Evolutionary conservation across 345 rosid species (phyloP).

Genomic region (Salix purpurea): DNA sequence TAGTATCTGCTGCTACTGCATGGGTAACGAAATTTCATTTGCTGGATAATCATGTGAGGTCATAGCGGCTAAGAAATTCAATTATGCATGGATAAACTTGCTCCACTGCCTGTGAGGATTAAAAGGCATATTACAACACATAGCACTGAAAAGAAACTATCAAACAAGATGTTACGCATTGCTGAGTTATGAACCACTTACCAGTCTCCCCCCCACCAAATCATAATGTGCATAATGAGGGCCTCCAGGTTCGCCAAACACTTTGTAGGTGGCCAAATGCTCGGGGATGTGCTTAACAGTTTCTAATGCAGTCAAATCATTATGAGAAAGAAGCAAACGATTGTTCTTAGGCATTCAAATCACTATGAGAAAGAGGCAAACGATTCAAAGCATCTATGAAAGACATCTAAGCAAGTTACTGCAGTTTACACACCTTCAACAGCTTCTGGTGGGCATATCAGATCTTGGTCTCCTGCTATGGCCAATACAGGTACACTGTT

Average conservation of each 20-base stretch:
- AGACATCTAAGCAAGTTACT: background rate
- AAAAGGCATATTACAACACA: background rate
- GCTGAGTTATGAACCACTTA: constrained; percentile 24
- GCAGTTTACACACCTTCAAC: constrained; percentile 56
- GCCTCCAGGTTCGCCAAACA: constrained; percentile 58
- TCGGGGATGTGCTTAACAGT: constrained; percentile 53
- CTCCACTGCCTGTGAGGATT: constrained; percentile 68
- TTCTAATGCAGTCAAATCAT: constrained; percentile 33
- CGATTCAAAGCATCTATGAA: constrained; percentile 1
- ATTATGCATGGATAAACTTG: constrained; percentile 82
- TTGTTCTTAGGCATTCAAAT: constrained; percentile 34
- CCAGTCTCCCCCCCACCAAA: constrained; percentile 68
- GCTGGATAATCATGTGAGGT: constrained; percentile 30
- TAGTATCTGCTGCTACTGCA: background rate
- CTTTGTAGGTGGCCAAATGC: constrained; percentile 50
- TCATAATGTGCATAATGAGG: constrained; percentile 79
- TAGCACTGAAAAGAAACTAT: constrained; percentile 11
- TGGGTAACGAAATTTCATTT: background rate
- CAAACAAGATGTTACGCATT: constrained; percentile 3
- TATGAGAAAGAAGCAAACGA: constrained; percentile 1
- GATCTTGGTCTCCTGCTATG: constrained; percentile 85
- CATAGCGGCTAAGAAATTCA: constrained; percentile 58
- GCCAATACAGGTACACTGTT: constrained; percentile 75
- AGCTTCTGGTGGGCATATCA: constrained; percentile 90
- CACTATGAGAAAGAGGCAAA: constrained; percentile 5